These are phyloP conservation scores for Pisolithus albus DNA, from an alignment of 768 basidiomycete genomes.

Conservation along the genomic window DNA sequence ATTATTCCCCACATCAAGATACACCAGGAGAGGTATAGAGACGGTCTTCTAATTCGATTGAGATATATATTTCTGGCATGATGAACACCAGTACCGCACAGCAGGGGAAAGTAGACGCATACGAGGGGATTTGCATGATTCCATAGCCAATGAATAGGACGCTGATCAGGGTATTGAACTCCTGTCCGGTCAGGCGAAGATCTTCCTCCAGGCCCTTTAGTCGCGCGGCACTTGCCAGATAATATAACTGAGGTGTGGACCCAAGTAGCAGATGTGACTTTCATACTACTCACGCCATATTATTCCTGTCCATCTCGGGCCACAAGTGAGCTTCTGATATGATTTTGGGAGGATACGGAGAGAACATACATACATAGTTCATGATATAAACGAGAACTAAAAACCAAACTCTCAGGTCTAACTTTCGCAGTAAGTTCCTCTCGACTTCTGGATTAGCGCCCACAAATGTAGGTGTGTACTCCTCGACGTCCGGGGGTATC, in stretches of 20 bases:
- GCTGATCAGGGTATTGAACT: slow-evolving; percentile 63
- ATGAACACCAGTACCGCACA: neutral
- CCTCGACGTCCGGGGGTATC: neutral
- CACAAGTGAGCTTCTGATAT: neutral
- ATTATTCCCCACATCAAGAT: slow-evolving; percentile 68
- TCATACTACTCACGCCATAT: slow-evolving; percentile 43
- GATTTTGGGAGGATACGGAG: neutral
- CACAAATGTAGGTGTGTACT: too few relatives aligned
- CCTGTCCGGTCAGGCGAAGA: slow-evolving; percentile 47
- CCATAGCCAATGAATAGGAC: slow-evolving; percentile 66
- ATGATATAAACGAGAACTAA: slow-evolving; percentile 41
- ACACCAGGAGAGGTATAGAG: slow-evolving; percentile 53
- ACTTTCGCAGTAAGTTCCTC: slow-evolving; percentile 36
- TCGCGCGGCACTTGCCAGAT: slow-evolving; percentile 51
- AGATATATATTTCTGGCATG: slow-evolving; percentile 56
- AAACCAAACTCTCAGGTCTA: slow-evolving; percentile 39
- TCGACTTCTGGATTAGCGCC: slow-evolving; percentile 22
- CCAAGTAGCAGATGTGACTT: neutral
- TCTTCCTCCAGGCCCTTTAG: slow-evolving; percentile 64
- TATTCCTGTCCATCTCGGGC: slow-evolving; percentile 60
- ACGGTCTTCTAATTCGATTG: slow-evolving; percentile 57
- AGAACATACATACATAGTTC: slow-evolving; percentile 38
- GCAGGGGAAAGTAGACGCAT: slow-evolving; percentile 17
- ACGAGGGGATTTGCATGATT: slow-evolving; percentile 71
- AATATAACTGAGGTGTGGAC: neutral